Evolutionary conservation across 2,329 filamentous ascomycete species (phyloP).

Genomic region (Periconia sp.): DNA sequence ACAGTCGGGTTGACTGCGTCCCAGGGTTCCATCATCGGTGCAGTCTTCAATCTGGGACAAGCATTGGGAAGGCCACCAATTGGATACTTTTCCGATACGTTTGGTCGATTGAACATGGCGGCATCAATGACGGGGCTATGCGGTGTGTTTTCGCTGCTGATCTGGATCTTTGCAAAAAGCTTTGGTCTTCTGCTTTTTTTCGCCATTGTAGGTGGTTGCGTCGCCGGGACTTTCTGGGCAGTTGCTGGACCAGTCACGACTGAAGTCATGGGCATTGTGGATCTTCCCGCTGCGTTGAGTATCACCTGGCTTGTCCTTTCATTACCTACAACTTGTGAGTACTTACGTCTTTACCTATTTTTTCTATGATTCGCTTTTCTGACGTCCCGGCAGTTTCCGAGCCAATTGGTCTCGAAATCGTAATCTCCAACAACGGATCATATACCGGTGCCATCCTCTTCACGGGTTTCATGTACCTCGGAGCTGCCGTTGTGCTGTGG

Average conservation of each 20-base stretch:
- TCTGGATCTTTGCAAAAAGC: conserved; percentile 72
- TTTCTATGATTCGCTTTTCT: conserved; percentile 1
- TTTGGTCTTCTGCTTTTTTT: conserved; percentile 73
- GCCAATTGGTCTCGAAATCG: conserved; percentile 58
- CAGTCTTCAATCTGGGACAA: conserved; percentile 69
- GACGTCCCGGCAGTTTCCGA: conserved; percentile 46
- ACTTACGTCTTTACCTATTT: not conserved
- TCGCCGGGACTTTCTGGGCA: conserved; percentile 70
- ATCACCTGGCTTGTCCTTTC: conserved; percentile 73
- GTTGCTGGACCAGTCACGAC: conserved; percentile 68
- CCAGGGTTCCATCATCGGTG: conserved; percentile 72
- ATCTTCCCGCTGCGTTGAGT: conserved; percentile 69
- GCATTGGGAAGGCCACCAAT: conserved; percentile 71
- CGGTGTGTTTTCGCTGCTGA: conserved; percentile 65
- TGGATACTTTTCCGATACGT: conserved; percentile 69
- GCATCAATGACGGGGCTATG: conserved; percentile 64
- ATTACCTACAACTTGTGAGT: conserved; percentile 65
- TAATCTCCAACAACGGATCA: conserved; percentile 48
- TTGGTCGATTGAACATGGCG: conserved; percentile 75
- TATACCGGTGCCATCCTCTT: conserved; percentile 64
- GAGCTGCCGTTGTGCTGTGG: conserved; percentile 55
- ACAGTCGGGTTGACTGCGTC: conserved; percentile 66
- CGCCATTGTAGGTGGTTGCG: conserved; percentile 64
- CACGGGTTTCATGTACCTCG: conserved; percentile 64
- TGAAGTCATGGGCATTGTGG: conserved; percentile 71